phyloP scores from a whole-genome alignment of 2,329 filamentous ascomycete genomes.

The Pyricularia sp. region DNA sequence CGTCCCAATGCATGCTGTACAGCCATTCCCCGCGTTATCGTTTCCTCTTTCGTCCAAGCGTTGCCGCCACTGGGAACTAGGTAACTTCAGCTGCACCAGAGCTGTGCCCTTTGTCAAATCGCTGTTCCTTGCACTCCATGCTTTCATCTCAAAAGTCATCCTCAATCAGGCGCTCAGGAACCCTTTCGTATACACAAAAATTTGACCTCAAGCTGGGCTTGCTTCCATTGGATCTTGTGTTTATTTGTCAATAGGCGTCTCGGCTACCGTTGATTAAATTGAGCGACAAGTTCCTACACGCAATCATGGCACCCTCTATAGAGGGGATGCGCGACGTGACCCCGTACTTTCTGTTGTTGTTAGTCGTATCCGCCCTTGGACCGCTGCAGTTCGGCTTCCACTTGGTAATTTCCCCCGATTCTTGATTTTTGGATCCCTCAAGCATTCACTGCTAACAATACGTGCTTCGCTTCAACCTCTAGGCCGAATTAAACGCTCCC shows the following conservation, averaged over 20 bases:
- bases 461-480: conserved; percentile 2
- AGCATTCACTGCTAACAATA: conserved; percentile 2
- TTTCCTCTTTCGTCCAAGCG: background rate
- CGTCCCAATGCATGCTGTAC: background rate
- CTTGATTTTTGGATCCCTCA: conserved; percentile 9
- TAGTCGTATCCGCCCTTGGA: conserved; percentile 71
- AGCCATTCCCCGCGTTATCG: background rate
- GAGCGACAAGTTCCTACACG: background rate
- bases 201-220: background rate
- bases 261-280: background rate
- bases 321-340: conserved; percentile 43
- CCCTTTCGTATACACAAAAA: background rate
- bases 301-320: background rate
- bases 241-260: background rate
- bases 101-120: background rate
- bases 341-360: conserved; percentile 66
- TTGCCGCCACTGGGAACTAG: background rate
- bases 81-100: background rate
- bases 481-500: conserved; percentile 93
- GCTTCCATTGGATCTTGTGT: background rate
- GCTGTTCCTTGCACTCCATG: background rate
- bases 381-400: conserved; percentile 94
- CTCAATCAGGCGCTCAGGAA: background rate
- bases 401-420: conserved; percentile 47
- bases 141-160: background rate